Base-by-base conservation (phyloP, 257 asterid species). In the Coffea eugenioides region DNA sequence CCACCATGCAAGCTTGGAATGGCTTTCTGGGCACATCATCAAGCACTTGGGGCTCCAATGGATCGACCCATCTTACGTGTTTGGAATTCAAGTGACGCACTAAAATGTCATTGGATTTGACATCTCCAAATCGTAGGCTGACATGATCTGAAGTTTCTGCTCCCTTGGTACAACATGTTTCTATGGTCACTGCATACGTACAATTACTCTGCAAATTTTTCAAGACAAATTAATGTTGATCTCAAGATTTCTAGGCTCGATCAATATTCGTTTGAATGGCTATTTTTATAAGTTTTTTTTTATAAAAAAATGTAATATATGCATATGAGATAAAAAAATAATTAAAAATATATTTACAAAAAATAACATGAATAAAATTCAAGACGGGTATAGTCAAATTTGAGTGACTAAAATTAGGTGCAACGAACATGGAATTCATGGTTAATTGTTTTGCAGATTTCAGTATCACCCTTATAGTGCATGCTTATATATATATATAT, bases 101-200 rank as follows among this genome's bases (percentile, higher is more conserved):
- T 73, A 89, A 68, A 65, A 89, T 66, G 76, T 85, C 84, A 48
- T 83, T 89, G 77, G 88, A 85, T 13, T 87, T 79, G 73, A 67
- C 83, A 73, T 89, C 92, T 34, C 92, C 92, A 74, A 89, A 89
- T 25, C 90, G 80, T 52, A 89, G 71, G 80, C 89, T 85, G 41
- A 89, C 87, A 8, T 78, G 87, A 77, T 79, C 76, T 25, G 88
- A 85, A 9, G 92, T 88, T 31, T 82, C 88, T 54, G 87, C 90
- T 21, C 87, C 92, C 69, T 62, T 76, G 45, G 78, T 80, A 82
- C 92, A 85, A 27, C 86, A 82, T n/a, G 92, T 89, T 78, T 82
- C 75, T 65, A 87, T 77, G 48, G 80, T 85, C 69, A 87, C 90
- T 51, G 80, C 76, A 36, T 87, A 89, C 49, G 73, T 82, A 71